phyloP scores from a whole-genome alignment of 192 early-diverging fungal genomes.

The Ambispora gerdemannii region DNA sequence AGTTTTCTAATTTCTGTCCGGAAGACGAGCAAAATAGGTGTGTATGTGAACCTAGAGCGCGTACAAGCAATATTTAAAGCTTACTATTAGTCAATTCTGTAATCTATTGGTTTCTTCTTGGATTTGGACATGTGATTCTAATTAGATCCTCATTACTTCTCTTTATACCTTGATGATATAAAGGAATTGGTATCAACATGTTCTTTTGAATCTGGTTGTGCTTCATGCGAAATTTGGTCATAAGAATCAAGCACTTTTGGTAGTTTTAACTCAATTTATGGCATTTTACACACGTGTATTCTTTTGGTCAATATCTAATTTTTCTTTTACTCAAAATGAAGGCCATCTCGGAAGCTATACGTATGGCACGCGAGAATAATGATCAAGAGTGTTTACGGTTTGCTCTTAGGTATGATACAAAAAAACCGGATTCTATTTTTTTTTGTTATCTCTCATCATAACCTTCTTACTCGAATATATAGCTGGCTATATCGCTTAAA shows the following conservation, averaged over 20 bases:
- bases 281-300: neutral
- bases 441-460: neutral
- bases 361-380: slow-evolving; percentile 41
- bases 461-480: neutral
- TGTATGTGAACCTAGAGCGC: too few species aligned
- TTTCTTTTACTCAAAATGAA: slow-evolving; percentile 2
- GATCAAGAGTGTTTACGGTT: slow-evolving; percentile 46
- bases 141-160: neutral
- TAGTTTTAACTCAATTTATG: slow-evolving; percentile 9
- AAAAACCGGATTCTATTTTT: neutral
- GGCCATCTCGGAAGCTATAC: slow-evolving; percentile 42
- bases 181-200: slow-evolving; percentile 42
- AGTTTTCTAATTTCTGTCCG: slow-evolving; percentile 31
- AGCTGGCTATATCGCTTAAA: slow-evolving; percentile 31
- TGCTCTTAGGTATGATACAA: slow-evolving; percentile 38
- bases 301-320: neutral
- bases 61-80: too few species aligned
- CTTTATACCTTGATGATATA: neutral
- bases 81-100: too few species aligned
- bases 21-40: slow-evolving; percentile 20
- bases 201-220: slow-evolving; percentile 42
- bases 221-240: slow-evolving; percentile 45
- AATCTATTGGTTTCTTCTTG: too few species aligned
- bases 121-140: neutral
- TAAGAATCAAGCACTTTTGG: slow-evolving; percentile 40